Evolutionary conservation across 2,329 filamentous ascomycete genomes (phyloP), one percentile per base, ranked within the genome.

Genomic region (Apiospora pterosperma): DNA sequence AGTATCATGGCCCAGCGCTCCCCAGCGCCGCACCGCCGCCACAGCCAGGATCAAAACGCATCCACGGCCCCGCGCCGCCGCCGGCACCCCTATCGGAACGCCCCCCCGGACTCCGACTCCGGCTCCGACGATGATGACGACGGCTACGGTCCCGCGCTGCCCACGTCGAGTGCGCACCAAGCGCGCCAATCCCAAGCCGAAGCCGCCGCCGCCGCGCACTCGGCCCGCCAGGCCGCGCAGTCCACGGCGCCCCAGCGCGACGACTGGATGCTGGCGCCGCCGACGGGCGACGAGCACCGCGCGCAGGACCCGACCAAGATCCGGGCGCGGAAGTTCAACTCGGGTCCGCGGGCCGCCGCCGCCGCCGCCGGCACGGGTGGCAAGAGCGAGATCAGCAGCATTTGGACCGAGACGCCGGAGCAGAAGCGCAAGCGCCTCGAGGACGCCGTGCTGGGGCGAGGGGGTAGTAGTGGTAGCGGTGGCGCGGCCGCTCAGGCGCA

Each of bases 331-430:
- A 93, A 92, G 69, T 98, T 97, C 81, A 89, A 92, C 62, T 91
- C 90, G 41, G 85, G 85, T 4, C 79, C 80, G 14, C 76, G 77
- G n/a, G 76, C 79, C 3, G 74, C 75, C 4, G 71, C 75, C 0
- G n/a, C n/a, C n/a, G n/a, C n/a, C n/a, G n/a, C n/a, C 11, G 67
- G 67, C 2, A 70, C 69, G 72, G 0, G 55, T 74, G 77, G 75
- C 5, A 75, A 72, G 10, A 69, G 71, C 34, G 84, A 84, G 14
- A 84, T 92, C 58, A 85, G 86, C 73, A 88, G 87, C 25, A 88
- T 95, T 52, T 98, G 95, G 95, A 94, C 92, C 0, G 95, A 98
- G 77, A 97, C 93, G 10, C 92, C 93, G 0, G 92, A 95, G 75
- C 87, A 97, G 78, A 97, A 96, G 76, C 87, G 92, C 65, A 89